A percentile compares a stretch with the other conserved stretches of the same genome.
Conservation (phyloP, 768 basidiomycete species). For the Lactarius deliciosus region DNA sequence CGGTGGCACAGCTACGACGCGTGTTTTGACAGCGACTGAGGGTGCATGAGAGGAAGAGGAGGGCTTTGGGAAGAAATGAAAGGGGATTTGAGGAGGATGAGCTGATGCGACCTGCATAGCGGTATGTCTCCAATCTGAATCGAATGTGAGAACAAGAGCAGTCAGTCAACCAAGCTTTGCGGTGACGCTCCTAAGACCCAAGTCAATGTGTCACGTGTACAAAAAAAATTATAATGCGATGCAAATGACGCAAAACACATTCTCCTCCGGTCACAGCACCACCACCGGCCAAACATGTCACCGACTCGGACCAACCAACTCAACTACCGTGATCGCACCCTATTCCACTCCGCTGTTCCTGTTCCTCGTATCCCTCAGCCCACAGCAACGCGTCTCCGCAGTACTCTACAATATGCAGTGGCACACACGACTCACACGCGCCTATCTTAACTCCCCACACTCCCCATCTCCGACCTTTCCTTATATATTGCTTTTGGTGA, state of each 20-base stretch:
- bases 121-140: neutral
- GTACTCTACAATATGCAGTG: no score
- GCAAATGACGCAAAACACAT: constrained; percentile 2
- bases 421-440: neutral
- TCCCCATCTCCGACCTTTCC: neutral
- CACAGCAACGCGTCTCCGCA: neutral
- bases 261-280: neutral
- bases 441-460: neutral
- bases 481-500: neutral
- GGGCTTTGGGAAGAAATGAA: constrained; percentile 38
- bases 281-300: neutral
- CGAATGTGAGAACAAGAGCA: neutral
- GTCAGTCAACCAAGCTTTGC: neutral
- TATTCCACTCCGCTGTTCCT: neutral
- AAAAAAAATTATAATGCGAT: neutral
- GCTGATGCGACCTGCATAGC: constrained; percentile 26
- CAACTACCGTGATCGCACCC: neutral
- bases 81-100: constrained; percentile 20
- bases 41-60: constrained; percentile 28
- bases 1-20: constrained; percentile 33
- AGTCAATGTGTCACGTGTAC: neutral
- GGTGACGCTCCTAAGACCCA: neutral
- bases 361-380: constrained; percentile 5
- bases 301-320: neutral
- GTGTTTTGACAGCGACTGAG: constrained; percentile 33